Conservation (phyloP, 306 rosid species). For the Lithocarpus polystachyus region DNA sequence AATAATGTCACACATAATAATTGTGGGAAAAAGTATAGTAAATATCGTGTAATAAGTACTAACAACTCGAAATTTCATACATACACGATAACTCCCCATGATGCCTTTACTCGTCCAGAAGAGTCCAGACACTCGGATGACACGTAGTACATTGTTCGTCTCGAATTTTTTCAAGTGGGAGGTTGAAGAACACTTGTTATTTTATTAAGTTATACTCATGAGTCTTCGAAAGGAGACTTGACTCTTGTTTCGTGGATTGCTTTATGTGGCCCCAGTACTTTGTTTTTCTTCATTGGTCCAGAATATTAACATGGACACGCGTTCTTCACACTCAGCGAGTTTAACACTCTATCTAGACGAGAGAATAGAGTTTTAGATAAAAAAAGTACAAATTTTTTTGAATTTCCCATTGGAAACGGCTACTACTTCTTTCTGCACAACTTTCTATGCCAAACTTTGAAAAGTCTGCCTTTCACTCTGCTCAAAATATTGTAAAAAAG, state of each 20-base stretch:
- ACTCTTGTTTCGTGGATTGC: neutral
- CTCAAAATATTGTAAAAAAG: constrained; percentile 28
- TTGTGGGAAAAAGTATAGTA: too few species aligned
- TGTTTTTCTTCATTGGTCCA: neutral
- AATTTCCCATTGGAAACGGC: constrained; percentile 36
- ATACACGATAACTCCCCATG: too few species aligned
- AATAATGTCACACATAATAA: too few species aligned
- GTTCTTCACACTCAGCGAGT: neutral
- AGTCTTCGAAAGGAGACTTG: too few species aligned
- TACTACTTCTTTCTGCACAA: constrained; percentile 26
- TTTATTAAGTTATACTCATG: too few species aligned
- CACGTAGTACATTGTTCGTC: too few species aligned
- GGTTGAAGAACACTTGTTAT: too few species aligned
- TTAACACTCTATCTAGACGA: neutral
- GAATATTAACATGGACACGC: neutral
- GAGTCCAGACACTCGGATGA: too few species aligned
- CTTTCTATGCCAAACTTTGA: constrained; percentile 30
- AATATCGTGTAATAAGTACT: too few species aligned
- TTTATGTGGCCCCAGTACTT: neutral
- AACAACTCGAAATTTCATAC: too few species aligned
- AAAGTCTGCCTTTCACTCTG: constrained; percentile 35
- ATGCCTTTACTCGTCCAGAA: too few species aligned
- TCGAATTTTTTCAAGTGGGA: too few species aligned
- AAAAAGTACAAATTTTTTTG: neutral
- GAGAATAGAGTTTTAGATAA: neutral